phyloP scores from a whole-genome alignment of 2,329 filamentous ascomycete genomes.

The Colletotrichum gloeosporioides region DNA sequence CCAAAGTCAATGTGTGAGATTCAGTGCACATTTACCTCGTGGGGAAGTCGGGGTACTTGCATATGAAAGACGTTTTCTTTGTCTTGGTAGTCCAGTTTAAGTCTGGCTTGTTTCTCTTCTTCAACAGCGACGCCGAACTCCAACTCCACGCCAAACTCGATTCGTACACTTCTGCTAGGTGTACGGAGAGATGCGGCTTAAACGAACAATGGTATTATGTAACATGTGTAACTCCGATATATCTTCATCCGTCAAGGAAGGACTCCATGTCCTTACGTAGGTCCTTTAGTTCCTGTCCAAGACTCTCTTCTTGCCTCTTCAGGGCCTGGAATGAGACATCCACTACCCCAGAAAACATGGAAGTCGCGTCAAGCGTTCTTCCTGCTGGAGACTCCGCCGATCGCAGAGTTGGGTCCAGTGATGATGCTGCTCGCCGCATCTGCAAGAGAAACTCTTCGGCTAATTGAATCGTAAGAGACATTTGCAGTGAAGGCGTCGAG shows the following conservation, averaged over 20 bases:
- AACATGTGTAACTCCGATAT: neutral
- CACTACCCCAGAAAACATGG: slow-evolving; percentile 37
- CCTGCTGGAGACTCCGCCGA: slow-evolving; percentile 1
- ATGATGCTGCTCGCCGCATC: slow-evolving; percentile 35
- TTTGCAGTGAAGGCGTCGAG: slow-evolving; percentile 44
- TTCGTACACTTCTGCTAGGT: neutral
- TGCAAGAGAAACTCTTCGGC: slow-evolving; percentile 44
- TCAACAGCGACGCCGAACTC: neutral
- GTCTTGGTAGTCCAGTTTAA: slow-evolving; percentile 10
- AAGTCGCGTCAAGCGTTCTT: slow-evolving; percentile 25
- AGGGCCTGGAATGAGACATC: slow-evolving; percentile 29
- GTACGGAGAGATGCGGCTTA: neutral
- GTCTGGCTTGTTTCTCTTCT: neutral
- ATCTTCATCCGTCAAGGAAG: slow-evolving; percentile 28
- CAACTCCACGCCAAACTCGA: neutral
- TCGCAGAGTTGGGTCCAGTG: slow-evolving; percentile 29
- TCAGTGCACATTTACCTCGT: slow-evolving; percentile 11
- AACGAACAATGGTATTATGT: neutral
- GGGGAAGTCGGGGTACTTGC: slow-evolving; percentile 12
- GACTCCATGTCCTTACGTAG: slow-evolving; percentile 38
- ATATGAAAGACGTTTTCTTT: slow-evolving; percentile 20
- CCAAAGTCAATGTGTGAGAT: neutral
- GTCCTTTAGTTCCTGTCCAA: slow-evolving; percentile 36
- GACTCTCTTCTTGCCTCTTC: slow-evolving; percentile 37
- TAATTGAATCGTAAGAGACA: slow-evolving; percentile 47